Evolutionary conservation across 2,329 filamentous ascomycete species (phyloP).

Genomic region (Pseudogymnoascus sp.): DNA sequence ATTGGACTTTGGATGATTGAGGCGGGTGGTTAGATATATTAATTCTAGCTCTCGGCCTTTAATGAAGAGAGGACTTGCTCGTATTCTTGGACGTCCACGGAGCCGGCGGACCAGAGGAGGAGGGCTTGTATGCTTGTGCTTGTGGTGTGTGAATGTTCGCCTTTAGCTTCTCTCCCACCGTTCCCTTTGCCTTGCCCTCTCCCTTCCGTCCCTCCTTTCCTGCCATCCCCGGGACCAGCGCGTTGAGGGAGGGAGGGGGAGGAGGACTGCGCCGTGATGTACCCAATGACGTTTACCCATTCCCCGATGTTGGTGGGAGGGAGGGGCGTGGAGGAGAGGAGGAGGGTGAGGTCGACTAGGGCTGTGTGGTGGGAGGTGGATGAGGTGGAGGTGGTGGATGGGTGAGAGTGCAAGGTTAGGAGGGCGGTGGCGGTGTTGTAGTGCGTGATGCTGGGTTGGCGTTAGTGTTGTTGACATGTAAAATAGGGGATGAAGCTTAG

Average conservation of each 20-base stretch:
- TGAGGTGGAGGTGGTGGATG: slow-evolving; percentile 32
- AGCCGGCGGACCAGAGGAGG: slow-evolving; percentile 68
- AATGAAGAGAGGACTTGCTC: slow-evolving; percentile 35
- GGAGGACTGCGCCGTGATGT: slow-evolving; percentile 42
- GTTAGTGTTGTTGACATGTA: neutral
- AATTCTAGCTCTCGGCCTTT: neutral
- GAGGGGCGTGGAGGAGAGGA: slow-evolving; percentile 56
- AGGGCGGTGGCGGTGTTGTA: slow-evolving; percentile 51
- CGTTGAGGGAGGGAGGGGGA: neutral
- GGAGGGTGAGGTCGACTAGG: slow-evolving; percentile 61
- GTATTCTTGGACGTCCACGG: slow-evolving; percentile 64
- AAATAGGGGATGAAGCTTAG: too few species aligned
- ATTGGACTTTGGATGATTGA: too few species aligned
- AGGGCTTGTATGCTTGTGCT: slow-evolving; percentile 56
- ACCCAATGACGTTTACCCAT: slow-evolving; percentile 86
- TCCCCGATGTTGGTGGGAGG: slow-evolving; percentile 63
- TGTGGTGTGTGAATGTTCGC: neutral
- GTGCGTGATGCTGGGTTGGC: slow-evolving; percentile 43
- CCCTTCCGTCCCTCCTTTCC: neutral
- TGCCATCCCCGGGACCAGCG: too few species aligned
- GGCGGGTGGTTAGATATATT: too few species aligned
- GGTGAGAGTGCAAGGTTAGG: slow-evolving; percentile 61
- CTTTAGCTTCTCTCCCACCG: neutral
- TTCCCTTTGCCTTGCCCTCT: neutral
- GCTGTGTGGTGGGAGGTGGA: slow-evolving; percentile 38